Conservation (phyloP, 495 filamentous ascomycete species). For the Thermochaetoides thermophila region DNA sequence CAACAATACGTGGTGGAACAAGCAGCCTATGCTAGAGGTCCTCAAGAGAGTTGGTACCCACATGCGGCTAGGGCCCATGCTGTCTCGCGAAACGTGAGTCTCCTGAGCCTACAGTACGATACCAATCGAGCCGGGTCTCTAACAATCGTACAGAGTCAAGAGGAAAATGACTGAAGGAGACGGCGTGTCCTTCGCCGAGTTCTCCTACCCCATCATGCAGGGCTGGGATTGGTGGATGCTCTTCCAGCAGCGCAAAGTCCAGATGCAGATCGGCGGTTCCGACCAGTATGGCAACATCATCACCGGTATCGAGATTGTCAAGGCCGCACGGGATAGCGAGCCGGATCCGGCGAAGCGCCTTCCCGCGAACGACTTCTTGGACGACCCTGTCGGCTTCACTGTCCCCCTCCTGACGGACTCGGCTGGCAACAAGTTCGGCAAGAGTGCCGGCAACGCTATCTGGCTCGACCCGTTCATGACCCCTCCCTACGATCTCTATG, state of each 20-base stretch:
- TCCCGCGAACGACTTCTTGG: conserved; percentile 17
- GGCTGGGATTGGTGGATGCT: conserved; percentile 95
- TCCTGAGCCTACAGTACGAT: not conserved
- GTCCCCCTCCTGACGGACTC: conserved; percentile 78
- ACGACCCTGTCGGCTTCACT: conserved; percentile 67
- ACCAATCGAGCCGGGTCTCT: too few relatives aligned
- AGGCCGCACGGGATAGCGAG: conserved; percentile 46
- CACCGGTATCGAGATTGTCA: conserved; percentile 73
- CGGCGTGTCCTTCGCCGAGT: conserved; percentile 89
- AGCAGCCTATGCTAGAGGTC: conserved; percentile 52
- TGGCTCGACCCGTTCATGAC: conserved; percentile 83
- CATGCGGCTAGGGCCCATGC: conserved; percentile 69
- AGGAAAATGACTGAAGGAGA: conserved; percentile 63
- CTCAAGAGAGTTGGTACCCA: conserved; percentile 53
- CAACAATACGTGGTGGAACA: conserved; percentile 71
- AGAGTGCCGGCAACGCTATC: conserved; percentile 84
- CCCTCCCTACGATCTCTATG: conserved; percentile 69
- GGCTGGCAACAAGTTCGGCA: conserved; percentile 83
- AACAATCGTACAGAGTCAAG: conserved; percentile 47
- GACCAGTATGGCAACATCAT: conserved; percentile 97
- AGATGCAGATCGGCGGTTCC: conserved; percentile 82
- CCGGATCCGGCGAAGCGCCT: conserved; percentile 19
- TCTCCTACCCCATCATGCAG: conserved; percentile 84
- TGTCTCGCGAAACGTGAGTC: conserved; percentile 77
- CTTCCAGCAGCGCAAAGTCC: conserved; percentile 43